These are phyloP conservation scores for Acer campestre DNA, from an alignment of 345 rosid genomes.

Conservation along the genomic window DNA sequence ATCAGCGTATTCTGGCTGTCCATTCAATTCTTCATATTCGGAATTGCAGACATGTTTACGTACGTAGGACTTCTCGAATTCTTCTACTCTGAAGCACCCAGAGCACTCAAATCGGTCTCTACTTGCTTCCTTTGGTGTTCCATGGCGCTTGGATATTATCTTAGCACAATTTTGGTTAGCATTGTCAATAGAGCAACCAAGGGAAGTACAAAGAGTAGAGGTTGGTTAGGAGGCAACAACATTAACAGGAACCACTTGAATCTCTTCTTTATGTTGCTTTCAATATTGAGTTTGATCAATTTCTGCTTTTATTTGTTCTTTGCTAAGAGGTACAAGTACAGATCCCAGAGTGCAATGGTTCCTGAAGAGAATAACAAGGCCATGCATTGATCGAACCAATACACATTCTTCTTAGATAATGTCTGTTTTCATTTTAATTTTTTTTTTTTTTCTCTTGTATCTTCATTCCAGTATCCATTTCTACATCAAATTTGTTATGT, in stretches of 20 bases:
- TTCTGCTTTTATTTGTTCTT: conserved; percentile 48
- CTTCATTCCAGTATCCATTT: background rate
- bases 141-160: conserved; percentile 56
- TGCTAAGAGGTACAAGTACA: conserved; percentile 46
- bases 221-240: conserved; percentile 67
- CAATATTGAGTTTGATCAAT: conserved; percentile 48
- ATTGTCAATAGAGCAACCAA: conserved; percentile 43
- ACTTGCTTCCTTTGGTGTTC: conserved; percentile 63
- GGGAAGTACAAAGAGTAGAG: conserved; percentile 31
- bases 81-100: conserved; percentile 63
- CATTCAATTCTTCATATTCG: conserved; percentile 59
- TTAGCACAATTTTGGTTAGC: conserved; percentile 47
- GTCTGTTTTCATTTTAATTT: background rate
- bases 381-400: background rate
- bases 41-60: conserved; percentile 59
- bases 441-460: background rate
- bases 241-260: conserved; percentile 59
- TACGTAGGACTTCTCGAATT: conserved; percentile 58
- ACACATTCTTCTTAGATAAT: background rate
- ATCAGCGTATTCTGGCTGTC: conserved; percentile 58
- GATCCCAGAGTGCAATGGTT: conserved; percentile 19
- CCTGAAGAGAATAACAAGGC: background rate
- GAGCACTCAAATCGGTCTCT: conserved; percentile 40
- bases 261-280: conserved; percentile 52
- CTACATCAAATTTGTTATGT: too few species aligned